phyloP scores from a whole-genome alignment of 139 green algal genomes.

The Monoraphidium neglectum region DNA sequence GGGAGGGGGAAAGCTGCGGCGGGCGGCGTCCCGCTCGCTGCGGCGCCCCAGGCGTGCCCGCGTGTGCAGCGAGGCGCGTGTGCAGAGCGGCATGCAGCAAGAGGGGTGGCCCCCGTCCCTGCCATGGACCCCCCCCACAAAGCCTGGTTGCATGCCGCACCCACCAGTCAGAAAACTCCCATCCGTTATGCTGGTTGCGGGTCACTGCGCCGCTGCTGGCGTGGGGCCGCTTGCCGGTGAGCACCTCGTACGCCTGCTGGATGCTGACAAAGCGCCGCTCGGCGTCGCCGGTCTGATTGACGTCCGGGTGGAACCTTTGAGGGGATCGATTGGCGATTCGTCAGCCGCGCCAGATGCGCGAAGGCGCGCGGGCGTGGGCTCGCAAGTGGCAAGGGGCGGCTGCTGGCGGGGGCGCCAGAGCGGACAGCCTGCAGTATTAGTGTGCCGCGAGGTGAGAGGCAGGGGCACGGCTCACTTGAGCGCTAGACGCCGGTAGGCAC shows the following conservation, averaged over 20 bases:
- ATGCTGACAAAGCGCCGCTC: slow-evolving; percentile 42
- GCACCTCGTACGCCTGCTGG: slow-evolving; percentile 46
- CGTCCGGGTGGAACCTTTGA: slow-evolving; percentile 42
- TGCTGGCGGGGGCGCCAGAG: too few species aligned
- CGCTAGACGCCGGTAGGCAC: slow-evolving; percentile 43
- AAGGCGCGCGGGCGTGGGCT: neutral
- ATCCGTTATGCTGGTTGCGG: slow-evolving; percentile 9
- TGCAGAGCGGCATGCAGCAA: too few species aligned
- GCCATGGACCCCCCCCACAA: neutral
- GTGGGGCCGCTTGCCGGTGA: slow-evolving; percentile 19
- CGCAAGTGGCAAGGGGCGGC: neutral
- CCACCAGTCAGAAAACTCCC: slow-evolving; percentile 54
- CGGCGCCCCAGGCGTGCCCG: too few species aligned
- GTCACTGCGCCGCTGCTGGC: slow-evolving; percentile 5
- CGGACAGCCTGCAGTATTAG: neutral
- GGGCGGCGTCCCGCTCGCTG: too few species aligned
- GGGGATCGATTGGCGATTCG: neutral
- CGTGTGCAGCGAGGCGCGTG: too few species aligned
- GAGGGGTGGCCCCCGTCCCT: too few species aligned
- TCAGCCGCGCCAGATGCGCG: neutral
- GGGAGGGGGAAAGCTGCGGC: too few species aligned
- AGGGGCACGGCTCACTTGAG: slow-evolving; percentile 28
- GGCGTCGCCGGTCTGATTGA: slow-evolving; percentile 20
- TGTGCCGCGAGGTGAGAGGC: neutral
- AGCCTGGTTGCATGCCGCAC: neutral